Evolutionary conservation across 164 flowering plant genomes (phyloP), one percentile per base, ranked within the genome.

Genomic region (Tinospora cordifolia): DNA sequence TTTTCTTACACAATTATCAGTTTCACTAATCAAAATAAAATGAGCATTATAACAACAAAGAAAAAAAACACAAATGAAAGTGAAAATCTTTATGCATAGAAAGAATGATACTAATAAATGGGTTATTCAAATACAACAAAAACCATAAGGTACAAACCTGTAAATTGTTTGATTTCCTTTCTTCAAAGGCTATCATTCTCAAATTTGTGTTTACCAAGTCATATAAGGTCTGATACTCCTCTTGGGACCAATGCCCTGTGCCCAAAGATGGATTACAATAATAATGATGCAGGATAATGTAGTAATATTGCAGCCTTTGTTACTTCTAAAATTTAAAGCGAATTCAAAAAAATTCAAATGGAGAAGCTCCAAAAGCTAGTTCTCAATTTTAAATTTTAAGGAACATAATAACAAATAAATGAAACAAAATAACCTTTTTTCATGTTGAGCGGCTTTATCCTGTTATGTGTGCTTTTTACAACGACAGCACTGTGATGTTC

Each of bases 181-280:
- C 88, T 49, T 82, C 82, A 19, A 21, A 54, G 3, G 78, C 82
- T 66, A 63, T 87, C 84, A 84, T 73, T 2, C 66, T 77, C 69
- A 87, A 74, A 77, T 91, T 93, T 78, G 36, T 27, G 76, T 87
- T 87, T 27, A 91, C 93, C 10, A 85, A 74, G 66, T 91, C 86
- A 80, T 83, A 90, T 40, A 91, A 73, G 14, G 17, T 58, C 75
- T 87, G 90, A 68, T 85, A 87, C 83, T 91, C 93, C 0, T 81
- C 86, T 64, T 87, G 93, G 26, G 84, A 63, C 93, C 97, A 89
- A 0, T 9, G 77, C 3, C 93, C 93, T 78, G 51, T 68, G 27
- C 22, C 70, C 25, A 38, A 25, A 63, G 46, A 47, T 47, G 21
- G 40, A 62, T 2, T 68, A 36, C 46, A 60, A 39, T 15, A 67